Evolutionary conservation across 2,329 filamentous ascomycete species (phyloP).

Genomic region (Ploettnerulaceae sp.): DNA sequence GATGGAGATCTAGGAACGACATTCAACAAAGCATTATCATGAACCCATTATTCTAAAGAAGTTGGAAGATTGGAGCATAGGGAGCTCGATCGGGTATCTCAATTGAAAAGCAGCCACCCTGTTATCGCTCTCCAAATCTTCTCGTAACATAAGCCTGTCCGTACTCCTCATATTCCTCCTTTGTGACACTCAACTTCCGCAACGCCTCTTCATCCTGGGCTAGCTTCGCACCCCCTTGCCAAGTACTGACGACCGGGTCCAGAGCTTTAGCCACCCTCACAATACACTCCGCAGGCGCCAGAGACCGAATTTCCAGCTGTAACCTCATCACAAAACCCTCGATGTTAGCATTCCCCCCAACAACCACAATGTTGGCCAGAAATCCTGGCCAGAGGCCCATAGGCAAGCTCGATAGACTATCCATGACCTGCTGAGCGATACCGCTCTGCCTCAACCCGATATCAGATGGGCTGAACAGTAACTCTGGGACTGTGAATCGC

Average conservation of each 20-base stretch:
- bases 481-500: constrained; percentile 82
- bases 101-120: neutral
- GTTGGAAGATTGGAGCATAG: too few species aligned
- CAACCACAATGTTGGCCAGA: constrained; percentile 80
- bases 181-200: constrained; percentile 68
- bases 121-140: constrained; percentile 53
- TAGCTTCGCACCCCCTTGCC: constrained; percentile 77
- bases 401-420: constrained; percentile 70
- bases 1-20: too few species aligned
- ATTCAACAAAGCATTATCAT: too few species aligned
- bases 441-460: constrained; percentile 81
- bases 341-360: constrained; percentile 79
- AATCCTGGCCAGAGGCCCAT: constrained; percentile 79
- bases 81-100: neutral
- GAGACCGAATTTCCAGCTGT: constrained; percentile 66
- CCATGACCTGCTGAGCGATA: constrained; percentile 74
- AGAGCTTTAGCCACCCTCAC: constrained; percentile 66
- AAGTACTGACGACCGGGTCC: constrained; percentile 76
- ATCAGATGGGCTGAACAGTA: constrained; percentile 82
- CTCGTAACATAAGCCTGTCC: constrained; percentile 70
- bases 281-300: constrained; percentile 70
- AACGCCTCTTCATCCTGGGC: constrained; percentile 63
- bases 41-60: too few species aligned
- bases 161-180: constrained; percentile 84
- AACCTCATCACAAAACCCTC: constrained; percentile 78